Percentiles rank a stretch among this genome's conserved stretches.
These are phyloP conservation scores for Micractinium sp. DNA, from an alignment of 139 green algal species.

Conservation along the genomic window DNA sequence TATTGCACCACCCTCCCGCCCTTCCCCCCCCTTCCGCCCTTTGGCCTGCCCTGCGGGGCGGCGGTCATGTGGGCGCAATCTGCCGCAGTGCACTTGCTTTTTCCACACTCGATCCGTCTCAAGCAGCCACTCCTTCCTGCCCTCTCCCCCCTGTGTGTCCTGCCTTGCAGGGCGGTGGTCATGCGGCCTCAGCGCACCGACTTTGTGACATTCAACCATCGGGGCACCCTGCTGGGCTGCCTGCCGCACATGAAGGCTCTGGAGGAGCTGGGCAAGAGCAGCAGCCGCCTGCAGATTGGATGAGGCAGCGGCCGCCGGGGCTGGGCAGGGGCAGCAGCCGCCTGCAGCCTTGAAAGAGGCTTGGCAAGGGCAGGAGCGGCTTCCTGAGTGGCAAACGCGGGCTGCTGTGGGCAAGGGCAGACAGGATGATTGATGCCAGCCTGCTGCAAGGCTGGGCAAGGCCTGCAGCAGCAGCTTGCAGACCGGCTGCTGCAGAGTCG, in stretches of 20 bases:
- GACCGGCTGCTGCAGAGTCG: too few species aligned
- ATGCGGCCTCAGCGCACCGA: slow-evolving; percentile 16
- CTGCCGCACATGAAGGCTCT: slow-evolving; percentile 17
- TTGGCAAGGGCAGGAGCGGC: too few species aligned
- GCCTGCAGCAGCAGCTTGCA: too few species aligned
- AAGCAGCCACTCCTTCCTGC: background rate
- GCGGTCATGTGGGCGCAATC: background rate
- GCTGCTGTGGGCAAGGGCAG: too few species aligned
- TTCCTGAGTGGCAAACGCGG: too few species aligned
- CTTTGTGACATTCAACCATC: slow-evolving; percentile 29
- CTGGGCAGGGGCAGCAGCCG: background rate
- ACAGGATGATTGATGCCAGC: too few species aligned
- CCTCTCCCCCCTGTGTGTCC: too few species aligned
- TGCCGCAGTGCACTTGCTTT: background rate
- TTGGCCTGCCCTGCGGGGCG: background rate
- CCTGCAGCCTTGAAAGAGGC: background rate
- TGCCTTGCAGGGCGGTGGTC: background rate
- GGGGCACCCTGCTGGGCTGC: slow-evolving; percentile 8
- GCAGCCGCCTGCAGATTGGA: background rate
- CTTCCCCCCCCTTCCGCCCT: too few species aligned
- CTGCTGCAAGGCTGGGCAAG: too few species aligned
- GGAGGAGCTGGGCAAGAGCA: background rate
- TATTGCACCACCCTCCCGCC: too few species aligned
- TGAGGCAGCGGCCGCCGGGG: background rate
- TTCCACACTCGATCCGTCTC: background rate